phyloP scores from a whole-genome alignment of 257 asterid genomes.

The Capsicum chinense region DNA sequence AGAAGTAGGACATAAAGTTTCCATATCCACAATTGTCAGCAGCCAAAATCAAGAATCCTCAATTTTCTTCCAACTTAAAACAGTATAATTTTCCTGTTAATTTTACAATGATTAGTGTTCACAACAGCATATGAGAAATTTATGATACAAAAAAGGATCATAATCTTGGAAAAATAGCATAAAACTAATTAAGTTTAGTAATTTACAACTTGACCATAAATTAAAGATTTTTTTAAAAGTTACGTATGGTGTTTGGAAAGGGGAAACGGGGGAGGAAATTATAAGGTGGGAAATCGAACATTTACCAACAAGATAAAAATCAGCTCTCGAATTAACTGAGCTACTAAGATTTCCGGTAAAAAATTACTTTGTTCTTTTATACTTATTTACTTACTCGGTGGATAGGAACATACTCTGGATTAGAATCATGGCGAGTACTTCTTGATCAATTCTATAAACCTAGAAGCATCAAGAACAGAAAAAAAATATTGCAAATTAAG shows the following conservation, averaged over 20 bases:
- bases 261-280: too few relatives aligned
- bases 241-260: too few relatives aligned
- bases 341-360: neutral
- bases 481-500: neutral
- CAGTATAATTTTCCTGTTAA: neutral
- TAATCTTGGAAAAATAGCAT: neutral
- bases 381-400: neutral
- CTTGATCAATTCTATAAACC: neutral
- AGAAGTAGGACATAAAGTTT: conserved; percentile 50
- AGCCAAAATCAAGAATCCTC: neutral
- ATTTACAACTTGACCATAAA: neutral
- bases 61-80: neutral
- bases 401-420: neutral
- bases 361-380: neutral
- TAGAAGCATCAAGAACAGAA: neutral
- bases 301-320: neutral
- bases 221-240: neutral
- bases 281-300: neutral
- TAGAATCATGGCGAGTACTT: neutral
- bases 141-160: neutral
- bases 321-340: neutral
- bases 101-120: neutral
- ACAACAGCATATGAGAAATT: neutral
- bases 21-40: conserved; percentile 44
- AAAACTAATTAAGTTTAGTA: neutral